Conservation (phyloP, 192 early-diverging fungal species). For the Coemansia sp. region DNA sequence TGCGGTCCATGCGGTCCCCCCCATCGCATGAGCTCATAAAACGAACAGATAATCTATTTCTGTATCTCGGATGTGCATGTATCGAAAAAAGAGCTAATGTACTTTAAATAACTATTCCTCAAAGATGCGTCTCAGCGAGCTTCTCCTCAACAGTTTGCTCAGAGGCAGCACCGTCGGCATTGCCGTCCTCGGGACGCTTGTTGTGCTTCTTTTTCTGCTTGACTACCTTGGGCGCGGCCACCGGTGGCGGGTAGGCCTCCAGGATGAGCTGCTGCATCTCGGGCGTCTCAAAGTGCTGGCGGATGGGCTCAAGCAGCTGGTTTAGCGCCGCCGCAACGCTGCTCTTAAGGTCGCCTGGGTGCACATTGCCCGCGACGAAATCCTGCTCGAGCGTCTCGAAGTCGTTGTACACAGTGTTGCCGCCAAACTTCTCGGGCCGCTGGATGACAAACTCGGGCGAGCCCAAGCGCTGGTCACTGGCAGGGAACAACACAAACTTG, state of each 20-base stretch:
- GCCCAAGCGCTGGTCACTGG: conserved; percentile 64
- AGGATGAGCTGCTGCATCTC: conserved; percentile 70
- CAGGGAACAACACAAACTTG: conserved; percentile 88
- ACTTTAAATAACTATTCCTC: conserved; percentile 1
- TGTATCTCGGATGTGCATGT: neutral
- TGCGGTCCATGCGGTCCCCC: conserved; percentile 5
- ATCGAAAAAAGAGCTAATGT: neutral
- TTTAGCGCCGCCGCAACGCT: conserved; percentile 83
- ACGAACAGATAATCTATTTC: neutral
- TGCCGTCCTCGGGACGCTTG: conserved; percentile 32
- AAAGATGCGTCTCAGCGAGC: conserved; percentile 29
- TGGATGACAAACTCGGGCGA: conserved; percentile 60
- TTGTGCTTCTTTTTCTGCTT: conserved; percentile 62
- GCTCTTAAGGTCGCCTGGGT: conserved; percentile 94
- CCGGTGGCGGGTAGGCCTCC: conserved; percentile 80
- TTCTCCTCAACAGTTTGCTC: conserved; percentile 23
- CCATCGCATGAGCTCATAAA: neutral
- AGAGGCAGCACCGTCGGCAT: conserved; percentile 3
- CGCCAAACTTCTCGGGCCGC: conserved; percentile 90
- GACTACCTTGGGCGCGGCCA: conserved; percentile 56
- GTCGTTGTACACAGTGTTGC: conserved; percentile 71
- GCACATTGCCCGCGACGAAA: conserved; percentile 82
- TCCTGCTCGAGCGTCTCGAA: conserved; percentile 78
- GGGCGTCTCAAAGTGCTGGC: conserved; percentile 68
- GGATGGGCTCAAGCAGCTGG: conserved; percentile 82